Base-by-base conservation (phyloP, 1,284 basidiomycete species). In the Cutaneotrichosporon sp. region DNA sequence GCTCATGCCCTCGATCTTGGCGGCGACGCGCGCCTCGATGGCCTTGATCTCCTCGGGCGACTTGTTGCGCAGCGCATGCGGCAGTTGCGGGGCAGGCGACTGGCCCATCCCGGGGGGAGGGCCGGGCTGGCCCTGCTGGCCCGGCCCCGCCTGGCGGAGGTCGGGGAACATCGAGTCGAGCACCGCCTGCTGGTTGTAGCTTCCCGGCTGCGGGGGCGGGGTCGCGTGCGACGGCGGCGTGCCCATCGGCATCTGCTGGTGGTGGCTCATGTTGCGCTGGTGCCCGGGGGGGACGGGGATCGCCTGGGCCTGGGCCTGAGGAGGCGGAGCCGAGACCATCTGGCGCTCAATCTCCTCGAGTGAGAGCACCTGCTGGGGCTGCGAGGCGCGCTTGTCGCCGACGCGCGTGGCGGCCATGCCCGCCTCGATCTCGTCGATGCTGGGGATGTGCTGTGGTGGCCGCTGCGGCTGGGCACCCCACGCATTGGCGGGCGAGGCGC, bases 371-470 rank as follows among this genome's bases (percentile, higher is more conserved):
- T 56, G 62, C 38, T 56, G 49, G 29, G 25, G 64, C 65, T 57
- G 63, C 51, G 31, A 59, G 27, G 27, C 59, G 58, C 50, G 67
- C 47, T 18, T 62, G 46, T 49, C 52, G 45, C 52, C 54, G 25
- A 72, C 58, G 43, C 67, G 59, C 22, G 74, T 67, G 4, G 68
- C 66, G 16, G 79, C 70, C 89, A 95, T 91, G 78, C 98, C 92
- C 4, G 90, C 89, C 77, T 99, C 95, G 65, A 98, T 91, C 76
- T 98, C 93, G 67, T 94, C 91, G 27, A 98, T 79, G 0, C 92
- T 95, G 60, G 89, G 87, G 33, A 86, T 84, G 38, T 86, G 85
- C 2, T 77, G 80, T 49, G 81, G 82, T 10, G 72, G 69, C 22
- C 46, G 55, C 4, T 69, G 70, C 25, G 68, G 78, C 24, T 66